Percentiles rank a stretch among this genome's conserved stretches.
Conservation (phyloP, 805 yeast species). For the Lipomyces mesembrius region DNA sequence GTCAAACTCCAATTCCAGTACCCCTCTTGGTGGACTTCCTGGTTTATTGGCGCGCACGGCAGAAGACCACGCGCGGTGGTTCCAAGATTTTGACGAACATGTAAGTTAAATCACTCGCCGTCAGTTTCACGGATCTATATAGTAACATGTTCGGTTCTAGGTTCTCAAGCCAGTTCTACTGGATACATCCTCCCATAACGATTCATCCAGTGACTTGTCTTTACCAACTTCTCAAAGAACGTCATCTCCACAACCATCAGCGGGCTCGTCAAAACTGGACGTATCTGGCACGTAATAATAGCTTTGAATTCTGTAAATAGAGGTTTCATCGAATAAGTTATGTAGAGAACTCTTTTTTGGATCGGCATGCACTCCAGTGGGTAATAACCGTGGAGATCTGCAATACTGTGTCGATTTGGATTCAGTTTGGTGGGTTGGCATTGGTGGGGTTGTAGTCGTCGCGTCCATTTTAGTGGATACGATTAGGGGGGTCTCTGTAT, state of each 20-base stretch:
- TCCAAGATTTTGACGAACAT: constrained; percentile 89
- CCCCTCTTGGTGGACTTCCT: constrained; percentile 24
- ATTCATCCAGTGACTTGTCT: not conserved
- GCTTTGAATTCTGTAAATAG: not conserved
- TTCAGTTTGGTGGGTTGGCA: too few relatives aligned
- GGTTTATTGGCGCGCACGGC: constrained; percentile 30
- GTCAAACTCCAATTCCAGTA: constrained; percentile 5
- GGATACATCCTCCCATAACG: constrained; percentile 14
- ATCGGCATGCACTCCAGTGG: not conserved
- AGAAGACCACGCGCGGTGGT: constrained; percentile 90
- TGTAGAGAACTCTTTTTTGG: not conserved
- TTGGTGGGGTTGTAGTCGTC: not conserved
- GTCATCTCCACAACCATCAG: not conserved
- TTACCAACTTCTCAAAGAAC: not conserved
- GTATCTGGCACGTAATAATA: not conserved
- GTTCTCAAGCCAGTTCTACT: constrained; percentile 35
- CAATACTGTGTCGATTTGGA: not conserved
- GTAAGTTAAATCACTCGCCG: constrained; percentile 85
- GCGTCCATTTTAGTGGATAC: not conserved
- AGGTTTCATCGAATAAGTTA: not conserved
- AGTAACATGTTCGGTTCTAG: not conserved
- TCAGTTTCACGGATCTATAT: constrained; percentile 41
- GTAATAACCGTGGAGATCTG: not conserved
- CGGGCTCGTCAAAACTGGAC: not conserved
- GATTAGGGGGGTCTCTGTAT: too few relatives aligned